Evolutionary conservation across 2,329 filamentous ascomycete species (phyloP).

Genomic region (Coniochaeta sp.): DNA sequence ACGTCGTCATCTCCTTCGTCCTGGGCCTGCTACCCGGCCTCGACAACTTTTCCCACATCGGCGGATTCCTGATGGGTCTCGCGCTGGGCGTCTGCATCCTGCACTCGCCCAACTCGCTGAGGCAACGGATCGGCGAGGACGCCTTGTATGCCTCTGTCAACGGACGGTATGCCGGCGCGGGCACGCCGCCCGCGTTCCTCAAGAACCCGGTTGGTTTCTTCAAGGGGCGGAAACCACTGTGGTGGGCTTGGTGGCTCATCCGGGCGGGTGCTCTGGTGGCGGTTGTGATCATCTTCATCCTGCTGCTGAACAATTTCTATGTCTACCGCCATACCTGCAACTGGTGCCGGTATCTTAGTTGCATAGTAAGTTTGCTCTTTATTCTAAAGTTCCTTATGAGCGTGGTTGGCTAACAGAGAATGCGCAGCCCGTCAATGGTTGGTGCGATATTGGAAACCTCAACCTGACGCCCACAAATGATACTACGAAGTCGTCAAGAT

Average conservation of each 20-base stretch:
- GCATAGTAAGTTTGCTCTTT: slow-evolving; percentile 67
- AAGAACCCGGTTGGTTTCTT: slow-evolving; percentile 72
- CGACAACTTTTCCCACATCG: slow-evolving; percentile 97
- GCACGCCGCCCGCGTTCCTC: slow-evolving; percentile 45
- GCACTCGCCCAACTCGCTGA: slow-evolving; percentile 76
- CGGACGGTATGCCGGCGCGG: slow-evolving; percentile 32
- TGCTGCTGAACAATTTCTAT: slow-evolving; percentile 90
- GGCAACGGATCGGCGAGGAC: slow-evolving; percentile 64
- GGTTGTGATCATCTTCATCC: slow-evolving; percentile 78
- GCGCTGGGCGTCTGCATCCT: slow-evolving; percentile 80
- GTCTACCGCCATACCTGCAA: slow-evolving; percentile 64
- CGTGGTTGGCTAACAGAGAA: slow-evolving; percentile 2
- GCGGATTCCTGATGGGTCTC: slow-evolving; percentile 88
- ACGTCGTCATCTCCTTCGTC: slow-evolving; percentile 84
- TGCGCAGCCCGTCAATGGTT: slow-evolving; percentile 55
- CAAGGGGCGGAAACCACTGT: slow-evolving; percentile 82
- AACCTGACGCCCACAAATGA: slow-evolving; percentile 6
- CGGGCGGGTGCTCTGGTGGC: slow-evolving; percentile 69
- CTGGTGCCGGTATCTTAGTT: slow-evolving; percentile 96
- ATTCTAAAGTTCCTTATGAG: slow-evolving; percentile 7
- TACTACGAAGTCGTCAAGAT: background rate
- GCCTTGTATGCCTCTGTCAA: slow-evolving; percentile 66
- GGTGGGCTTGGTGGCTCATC: slow-evolving; percentile 97
- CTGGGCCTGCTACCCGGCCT: slow-evolving; percentile 85
- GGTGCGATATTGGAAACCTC: slow-evolving; percentile 50